Evolutionary conservation across 495 filamentous ascomycete species (phyloP), one percentile per base, ranked within the genome.

Genomic region (Penicillium maclennaniae): DNA sequence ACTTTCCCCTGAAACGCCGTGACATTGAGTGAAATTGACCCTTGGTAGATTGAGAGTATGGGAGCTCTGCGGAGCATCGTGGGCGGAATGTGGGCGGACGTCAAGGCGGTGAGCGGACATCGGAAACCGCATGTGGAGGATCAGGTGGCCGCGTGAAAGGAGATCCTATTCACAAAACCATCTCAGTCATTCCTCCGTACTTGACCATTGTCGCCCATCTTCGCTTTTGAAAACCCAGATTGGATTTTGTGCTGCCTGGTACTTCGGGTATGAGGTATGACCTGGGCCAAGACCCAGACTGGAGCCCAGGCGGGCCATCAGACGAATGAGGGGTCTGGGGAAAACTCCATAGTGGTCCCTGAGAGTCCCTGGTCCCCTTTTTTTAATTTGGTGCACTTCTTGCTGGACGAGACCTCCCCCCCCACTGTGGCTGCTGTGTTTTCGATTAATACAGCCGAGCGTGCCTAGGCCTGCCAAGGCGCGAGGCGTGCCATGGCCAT

Each of bases 41-140:
- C 10, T 31, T 45, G 37, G 1, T 43, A 64, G 51, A 65, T 69
- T 16, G 73, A 76, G 54, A 70, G 66, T 56, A 56, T 63, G 15
- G 65, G 53, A 4, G 64, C 69, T 3, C 59, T 74, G 50, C 47
- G 53, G 17, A 49, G 59, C 31, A 67, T 70, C 15, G 49, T 43
- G 21, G 23, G 38, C 0, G 64, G 64, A 7, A n/a, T 64, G n/a
- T 61, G 58, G 60, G 49, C 25, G 53, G 61, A 67, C 51, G 25
- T 62, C 4, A 37, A 47, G 44, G 47, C 53, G 7, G 44, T 61
- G 39, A 7, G 50, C 17, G 63, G 58, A 21, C 17, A 38, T 55
- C 40, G 45, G 31, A 43, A 37, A 12, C 27, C 48, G 42, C 37
- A 21, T 39, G 46, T 16, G 5, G 48, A 38, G 20, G 42, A 44